phyloP scores from a whole-genome alignment of 805 yeast genomes.

The Yarrowia alimentaria region DNA sequence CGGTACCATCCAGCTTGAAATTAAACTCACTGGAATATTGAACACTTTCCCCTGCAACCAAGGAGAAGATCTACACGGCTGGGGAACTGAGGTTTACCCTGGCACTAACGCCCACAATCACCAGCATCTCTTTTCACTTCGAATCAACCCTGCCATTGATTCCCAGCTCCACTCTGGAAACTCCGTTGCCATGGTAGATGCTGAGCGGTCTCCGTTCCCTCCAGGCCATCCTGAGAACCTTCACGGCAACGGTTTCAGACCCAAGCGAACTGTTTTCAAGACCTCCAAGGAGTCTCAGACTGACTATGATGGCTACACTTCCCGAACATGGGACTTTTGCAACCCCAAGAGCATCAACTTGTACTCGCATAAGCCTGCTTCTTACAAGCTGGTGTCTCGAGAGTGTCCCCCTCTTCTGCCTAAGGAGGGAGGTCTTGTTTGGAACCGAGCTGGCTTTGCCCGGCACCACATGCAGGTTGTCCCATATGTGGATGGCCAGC shows the following conservation, averaged over 20 bases:
- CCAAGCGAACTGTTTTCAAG: slow-evolving; percentile 46
- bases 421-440: slow-evolving; percentile 67
- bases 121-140: slow-evolving; percentile 75
- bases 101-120: slow-evolving; percentile 81
- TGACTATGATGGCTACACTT: slow-evolving; percentile 57
- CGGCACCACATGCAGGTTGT: slow-evolving; percentile 63
- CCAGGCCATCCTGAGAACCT: slow-evolving; percentile 63
- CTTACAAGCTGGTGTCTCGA: slow-evolving; percentile 72
- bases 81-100: slow-evolving; percentile 81
- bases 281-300: slow-evolving; percentile 53
- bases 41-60: slow-evolving; percentile 62
- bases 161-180: slow-evolving; percentile 47
- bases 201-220: slow-evolving; percentile 50
- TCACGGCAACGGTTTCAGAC: slow-evolving; percentile 75
- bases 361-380: slow-evolving; percentile 71
- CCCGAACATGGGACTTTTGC: slow-evolving; percentile 54
- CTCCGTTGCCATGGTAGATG: slow-evolving; percentile 72
- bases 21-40: slow-evolving; percentile 78
- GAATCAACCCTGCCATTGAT: slow-evolving; percentile 78
- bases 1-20: slow-evolving; percentile 76
- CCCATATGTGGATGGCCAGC: slow-evolving; percentile 68
- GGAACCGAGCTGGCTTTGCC: slow-evolving; percentile 84
- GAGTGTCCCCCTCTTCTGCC: slow-evolving; percentile 74
- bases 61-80: slow-evolving; percentile 67
- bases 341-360: slow-evolving; percentile 67